Conservation (phyloP, 2,329 filamentous ascomycete genomes). For the Talaromyces sp. region DNA sequence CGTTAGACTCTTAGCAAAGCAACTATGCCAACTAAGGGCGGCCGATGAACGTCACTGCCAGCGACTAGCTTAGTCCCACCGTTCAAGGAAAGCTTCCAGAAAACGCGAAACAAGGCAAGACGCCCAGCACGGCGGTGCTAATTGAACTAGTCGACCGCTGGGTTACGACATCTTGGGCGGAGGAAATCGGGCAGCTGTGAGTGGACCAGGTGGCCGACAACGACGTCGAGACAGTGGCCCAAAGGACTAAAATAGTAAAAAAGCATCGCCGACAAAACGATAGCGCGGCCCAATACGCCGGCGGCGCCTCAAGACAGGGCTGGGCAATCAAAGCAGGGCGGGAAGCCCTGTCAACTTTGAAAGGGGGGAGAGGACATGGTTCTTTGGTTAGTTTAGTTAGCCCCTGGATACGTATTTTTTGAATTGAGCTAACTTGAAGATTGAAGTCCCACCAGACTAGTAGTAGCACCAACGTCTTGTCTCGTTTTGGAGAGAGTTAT, state of each 20-base stretch:
- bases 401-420: too few relatives aligned
- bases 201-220: neutral
- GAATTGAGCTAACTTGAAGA: neutral
- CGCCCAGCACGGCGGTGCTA: conserved; percentile 3
- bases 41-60: conserved; percentile 5
- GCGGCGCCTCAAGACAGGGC: neutral
- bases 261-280: neutral
- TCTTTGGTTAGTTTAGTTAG: neutral
- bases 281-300: neutral
- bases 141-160: neutral
- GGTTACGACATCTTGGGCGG: neutral
- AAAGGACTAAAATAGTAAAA: neutral
- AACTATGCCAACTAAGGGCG: neutral
- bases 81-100: conserved; percentile 12
- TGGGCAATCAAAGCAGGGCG: neutral
- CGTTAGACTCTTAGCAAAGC: neutral
- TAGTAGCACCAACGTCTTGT: neutral
- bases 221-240: neutral
- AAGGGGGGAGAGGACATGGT: neutral
- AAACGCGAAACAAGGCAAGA: conserved; percentile 8
- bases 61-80: neutral
- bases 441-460: neutral
- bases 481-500: neutral
- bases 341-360: too few relatives aligned
- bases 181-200: neutral